Evolutionary conservation across 2,329 filamentous ascomycete species (phyloP), one percentile per base, ranked within the genome.

Genomic region (Exutisphaerella laricina): DNA sequence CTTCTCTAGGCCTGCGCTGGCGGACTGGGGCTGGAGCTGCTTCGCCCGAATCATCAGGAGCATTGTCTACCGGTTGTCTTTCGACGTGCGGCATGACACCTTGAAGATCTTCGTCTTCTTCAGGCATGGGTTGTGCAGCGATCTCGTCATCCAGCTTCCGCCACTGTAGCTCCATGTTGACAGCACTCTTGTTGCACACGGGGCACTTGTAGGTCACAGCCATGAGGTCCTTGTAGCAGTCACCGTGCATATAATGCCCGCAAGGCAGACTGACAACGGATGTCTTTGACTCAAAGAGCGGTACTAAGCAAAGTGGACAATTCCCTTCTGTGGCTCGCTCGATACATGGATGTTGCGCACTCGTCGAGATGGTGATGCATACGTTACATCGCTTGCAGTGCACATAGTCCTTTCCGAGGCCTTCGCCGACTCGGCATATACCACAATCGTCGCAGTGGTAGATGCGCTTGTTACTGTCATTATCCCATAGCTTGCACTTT

Each of bases 321-420:
- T 97, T 85, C 60, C 88, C 94, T 61, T 98, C 89, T 22, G 88
- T 95, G 6, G 88, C 89, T 36, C 88, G 79, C 65, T 97, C 92
- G 54, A 97, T 90, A 60, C 92, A 98, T 55, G 87, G 88, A 70
- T 98, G 92, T 5, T 84, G 85, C 30, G 77, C 80, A 58, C 87
- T 82, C 45, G 88, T 87, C 2, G 84, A 81, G 53, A 96, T 95
- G 5, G 87, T 85, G 58, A 97, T 92, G 68, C 92, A 98, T 18
- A 94, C 88, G 57, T 87, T 87, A 67, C 92, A 98, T 56, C 81
- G 89, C 83, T 95, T 94, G 84, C 92, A 98, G 66, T 98, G 92
- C 59, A 94, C 89, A 63, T 94, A 98, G 62, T 98, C 92, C 62
- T 95, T 97, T 3, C 92, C 90, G 21, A 98, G 71, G 1, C 92